Percentiles rank a stretch among this genome's conserved stretches.
Evolutionary conservation across 805 yeast species (phyloP).

Genomic region (Yueomyces sp.): DNA sequence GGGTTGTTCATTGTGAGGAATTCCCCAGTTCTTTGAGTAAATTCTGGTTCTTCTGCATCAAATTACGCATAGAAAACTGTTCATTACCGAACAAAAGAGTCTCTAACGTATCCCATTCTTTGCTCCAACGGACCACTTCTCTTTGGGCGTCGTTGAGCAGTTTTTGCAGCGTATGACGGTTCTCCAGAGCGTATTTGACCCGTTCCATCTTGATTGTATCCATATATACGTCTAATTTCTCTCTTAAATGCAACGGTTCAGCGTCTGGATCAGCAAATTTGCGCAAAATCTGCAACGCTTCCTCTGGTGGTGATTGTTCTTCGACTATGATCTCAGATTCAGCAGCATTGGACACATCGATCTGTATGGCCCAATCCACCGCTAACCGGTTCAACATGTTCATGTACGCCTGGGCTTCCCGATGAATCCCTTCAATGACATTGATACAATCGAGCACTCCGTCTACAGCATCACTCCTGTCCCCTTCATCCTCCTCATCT

Average conservation of each 20-base stretch:
- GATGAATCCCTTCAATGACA: constrained; percentile 7
- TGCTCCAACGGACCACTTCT: constrained; percentile 21
- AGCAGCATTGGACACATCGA: constrained; percentile 11
- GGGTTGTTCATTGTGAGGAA: not conserved
- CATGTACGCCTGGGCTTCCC: constrained; percentile 12
- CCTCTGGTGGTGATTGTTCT: constrained; percentile 13
- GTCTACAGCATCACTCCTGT: not conserved
- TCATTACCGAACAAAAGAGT: constrained; percentile 21
- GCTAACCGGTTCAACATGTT: constrained; percentile 17
- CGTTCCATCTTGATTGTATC: constrained; percentile 19
- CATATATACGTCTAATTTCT: constrained; percentile 11
- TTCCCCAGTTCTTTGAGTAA: not conserved
- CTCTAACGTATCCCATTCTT: constrained; percentile 19
- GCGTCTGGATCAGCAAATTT: constrained; percentile 6
- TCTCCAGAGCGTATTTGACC: constrained; percentile 20
- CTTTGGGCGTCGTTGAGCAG: constrained; percentile 9
- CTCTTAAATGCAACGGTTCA: constrained; percentile 6
- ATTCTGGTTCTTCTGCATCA: constrained; percentile 11
- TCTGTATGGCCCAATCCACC: constrained; percentile 15
- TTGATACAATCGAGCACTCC: constrained; percentile 7
- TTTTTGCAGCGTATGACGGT: constrained; percentile 15
- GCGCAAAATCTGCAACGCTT: constrained; percentile 11
- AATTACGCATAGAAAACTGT: constrained; percentile 16
- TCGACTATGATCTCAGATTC: constrained; percentile 10
- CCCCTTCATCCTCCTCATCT: constrained; percentile 1